Conservation (phyloP, 257 asterid genomes). For the Rauvolfia tetraphylla region DNA sequence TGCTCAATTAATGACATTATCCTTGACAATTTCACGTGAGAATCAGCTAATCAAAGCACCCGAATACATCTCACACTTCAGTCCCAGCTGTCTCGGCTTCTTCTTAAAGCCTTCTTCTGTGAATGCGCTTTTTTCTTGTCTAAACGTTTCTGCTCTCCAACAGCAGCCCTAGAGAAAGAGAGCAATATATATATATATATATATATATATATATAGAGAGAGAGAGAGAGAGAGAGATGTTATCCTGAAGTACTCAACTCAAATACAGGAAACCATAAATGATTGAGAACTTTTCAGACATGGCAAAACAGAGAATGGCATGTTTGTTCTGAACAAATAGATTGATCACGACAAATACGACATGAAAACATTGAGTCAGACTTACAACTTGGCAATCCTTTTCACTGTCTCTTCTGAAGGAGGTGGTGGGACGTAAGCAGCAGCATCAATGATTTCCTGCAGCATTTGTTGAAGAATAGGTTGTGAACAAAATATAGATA, state of each 20-base stretch:
- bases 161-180: conserved; percentile 50
- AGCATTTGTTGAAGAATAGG: conserved; percentile 22
- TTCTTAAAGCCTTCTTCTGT: conserved; percentile 57
- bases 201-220: too few species aligned
- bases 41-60: neutral
- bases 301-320: neutral
- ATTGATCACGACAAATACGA: neutral
- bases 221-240: conserved; percentile 17
- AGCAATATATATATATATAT: too few species aligned
- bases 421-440: conserved; percentile 88
- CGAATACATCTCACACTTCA: conserved; percentile 20
- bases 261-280: neutral
- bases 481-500: neutral
- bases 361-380: neutral
- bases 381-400: conserved; percentile 74
- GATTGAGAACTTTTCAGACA: neutral
- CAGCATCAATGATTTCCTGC: conserved; percentile 91
- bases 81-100: conserved; percentile 68
- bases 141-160: conserved; percentile 62
- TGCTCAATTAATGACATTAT: neutral
- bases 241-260: neutral
- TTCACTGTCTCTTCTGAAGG: conserved; percentile 77
- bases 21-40: conserved; percentile 5
- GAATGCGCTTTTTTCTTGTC: conserved; percentile 69
- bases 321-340: neutral